phyloP scores from a whole-genome alignment of 1,284 basidiomycete genomes.

The Xanthoconium separans region DNA sequence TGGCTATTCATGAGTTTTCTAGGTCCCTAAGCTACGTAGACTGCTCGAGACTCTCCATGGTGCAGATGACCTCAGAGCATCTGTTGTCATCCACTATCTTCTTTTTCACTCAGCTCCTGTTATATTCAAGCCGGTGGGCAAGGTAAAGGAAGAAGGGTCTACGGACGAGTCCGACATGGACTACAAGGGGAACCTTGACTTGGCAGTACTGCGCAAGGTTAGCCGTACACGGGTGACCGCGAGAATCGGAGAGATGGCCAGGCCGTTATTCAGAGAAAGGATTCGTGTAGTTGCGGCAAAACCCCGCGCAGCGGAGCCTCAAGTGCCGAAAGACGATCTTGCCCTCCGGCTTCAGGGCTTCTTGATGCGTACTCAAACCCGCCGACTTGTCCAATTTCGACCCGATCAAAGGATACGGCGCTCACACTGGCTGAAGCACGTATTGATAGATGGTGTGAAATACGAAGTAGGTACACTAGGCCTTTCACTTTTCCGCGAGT shows the following conservation, averaged over 20 bases:
- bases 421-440: constrained; percentile 30
- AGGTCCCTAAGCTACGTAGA: constrained; percentile 34
- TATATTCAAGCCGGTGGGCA: constrained; percentile 11
- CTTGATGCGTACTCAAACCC: constrained; percentile 17
- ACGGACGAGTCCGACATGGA: constrained; percentile 4
- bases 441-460: constrained; percentile 28
- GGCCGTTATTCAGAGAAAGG: constrained; percentile 49
- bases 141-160: constrained; percentile 1
- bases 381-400: constrained; percentile 19
- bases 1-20: background rate
- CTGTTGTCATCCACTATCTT: constrained; percentile 23
- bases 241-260: constrained; percentile 49
- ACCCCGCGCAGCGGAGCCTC: constrained; percentile 19
- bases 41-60: constrained; percentile 22
- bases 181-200: constrained; percentile 46
- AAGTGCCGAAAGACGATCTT: constrained; percentile 12
- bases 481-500: constrained; percentile 23
- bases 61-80: constrained; percentile 21
- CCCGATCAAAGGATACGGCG: constrained; percentile 28
- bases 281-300: constrained; percentile 50
- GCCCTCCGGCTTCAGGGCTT: constrained; percentile 20
- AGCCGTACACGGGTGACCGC: constrained; percentile 58
- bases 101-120: constrained; percentile 15
- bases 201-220: constrained; percentile 44
- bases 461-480: constrained; percentile 22